Percentiles rank a stretch among this genome's conserved stretches.
Conservation (phyloP, 2,329 filamentous ascomycete genomes). For the Tolypocladium tropicale region DNA sequence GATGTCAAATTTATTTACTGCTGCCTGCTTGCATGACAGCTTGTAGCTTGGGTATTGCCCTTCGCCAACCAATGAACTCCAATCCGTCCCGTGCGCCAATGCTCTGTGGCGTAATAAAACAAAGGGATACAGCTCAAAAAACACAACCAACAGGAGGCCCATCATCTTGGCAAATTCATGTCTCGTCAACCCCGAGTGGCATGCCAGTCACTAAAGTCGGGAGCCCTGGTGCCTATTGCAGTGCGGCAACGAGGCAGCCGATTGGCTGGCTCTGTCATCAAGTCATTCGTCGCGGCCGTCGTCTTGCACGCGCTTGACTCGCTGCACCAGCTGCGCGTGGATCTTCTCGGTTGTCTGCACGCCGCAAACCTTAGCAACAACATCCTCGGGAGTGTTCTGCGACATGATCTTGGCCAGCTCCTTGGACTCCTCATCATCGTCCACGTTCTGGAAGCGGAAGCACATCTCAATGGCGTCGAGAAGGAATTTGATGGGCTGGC, state of each 20-base stretch:
- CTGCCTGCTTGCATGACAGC: neutral
- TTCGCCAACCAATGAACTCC: conserved; percentile 5
- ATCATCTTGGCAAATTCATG: conserved; percentile 5
- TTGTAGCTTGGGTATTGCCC: neutral
- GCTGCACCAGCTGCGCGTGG: conserved; percentile 61
- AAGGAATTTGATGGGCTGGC: conserved; percentile 60
- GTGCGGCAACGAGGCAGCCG: neutral
- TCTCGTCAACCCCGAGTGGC: conserved; percentile 3
- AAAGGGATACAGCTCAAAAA: conserved; percentile 1
- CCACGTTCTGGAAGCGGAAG: conserved; percentile 89
- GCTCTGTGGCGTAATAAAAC: conserved; percentile 7
- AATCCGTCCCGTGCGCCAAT: conserved; percentile 11
- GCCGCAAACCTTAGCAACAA: conserved; percentile 73
- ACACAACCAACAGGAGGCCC: neutral
- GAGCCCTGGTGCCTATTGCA: neutral
- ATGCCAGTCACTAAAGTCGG: neutral
- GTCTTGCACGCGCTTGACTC: conserved; percentile 79
- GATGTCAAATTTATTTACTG: conserved; percentile 6
- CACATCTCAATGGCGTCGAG: conserved; percentile 82
- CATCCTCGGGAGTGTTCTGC: conserved; percentile 59
- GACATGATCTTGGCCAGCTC: conserved; percentile 82
- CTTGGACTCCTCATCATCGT: conserved; percentile 80
- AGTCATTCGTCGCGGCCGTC: conserved; percentile 38
- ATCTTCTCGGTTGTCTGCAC: conserved; percentile 69
- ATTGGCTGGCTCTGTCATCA: neutral